Base-by-base conservation (phyloP, 306 rosid genomes). In the Herpetospermum pedunculosum region DNA sequence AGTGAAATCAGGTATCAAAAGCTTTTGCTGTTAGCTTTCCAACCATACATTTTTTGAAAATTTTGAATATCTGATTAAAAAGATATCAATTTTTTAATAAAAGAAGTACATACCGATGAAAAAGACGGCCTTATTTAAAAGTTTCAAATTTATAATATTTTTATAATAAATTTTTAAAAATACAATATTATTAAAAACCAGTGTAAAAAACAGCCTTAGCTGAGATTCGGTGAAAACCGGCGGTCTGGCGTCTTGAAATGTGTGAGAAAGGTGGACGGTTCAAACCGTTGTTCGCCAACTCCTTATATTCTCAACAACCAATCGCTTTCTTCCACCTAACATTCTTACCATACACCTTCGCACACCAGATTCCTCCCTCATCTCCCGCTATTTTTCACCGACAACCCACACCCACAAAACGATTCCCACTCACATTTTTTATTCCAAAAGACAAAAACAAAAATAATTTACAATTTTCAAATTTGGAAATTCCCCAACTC, bases 321-420 rank as follows among this genome's bases (percentile, higher is more conserved):
- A 68, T 68, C 73, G 12, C 73, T 68, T 68, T 68, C 37, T 15
- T 3, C 38, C 73, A 68, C 53, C 73, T 68, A 68, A 25, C 73
- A 68, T 4, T 12, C 32, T 19, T 37, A 26, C 73, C 54, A 23
- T 68, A 43, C 21, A 41, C 53, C 54, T 40, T 26, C 2, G 0
- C 18, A 7, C 73, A 68, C 73, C 21, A 2, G 38, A 68, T 68
- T 16, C 7, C 10, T 13, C 37, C 52, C 73, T 8, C n/a, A n/a
- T 40, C 50, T 12, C n/a, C 21, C 72, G 11, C 6, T 41, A 41
- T 14, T 68, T 68, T 43, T 43, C 53, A 23, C 73, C 73, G 73
- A 68, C 73, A 68, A 68, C 41, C 53, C 49, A 49, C 52, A 68
- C 72, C 18, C 26, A 23, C 1, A 6, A 21, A 23, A 25, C 35